phyloP scores from a whole-genome alignment of 257 asterid genomes.

The Petunia axillaris region DNA sequence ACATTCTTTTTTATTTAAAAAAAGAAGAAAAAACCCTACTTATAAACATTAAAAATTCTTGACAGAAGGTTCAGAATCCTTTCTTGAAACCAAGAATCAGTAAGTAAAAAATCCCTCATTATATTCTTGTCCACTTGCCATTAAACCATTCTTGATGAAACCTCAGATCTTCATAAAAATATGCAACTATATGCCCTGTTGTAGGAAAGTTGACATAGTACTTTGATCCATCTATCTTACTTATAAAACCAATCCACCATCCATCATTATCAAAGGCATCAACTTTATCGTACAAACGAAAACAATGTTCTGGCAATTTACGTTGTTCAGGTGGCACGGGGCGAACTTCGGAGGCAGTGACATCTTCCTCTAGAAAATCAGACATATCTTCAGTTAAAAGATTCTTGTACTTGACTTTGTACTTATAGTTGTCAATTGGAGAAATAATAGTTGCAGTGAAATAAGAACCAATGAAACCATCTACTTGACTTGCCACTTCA shows the following conservation, averaged over 20 bases:
- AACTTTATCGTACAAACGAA: background rate
- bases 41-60: no score
- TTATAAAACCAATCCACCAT: constrained; percentile 29
- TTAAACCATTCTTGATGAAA: constrained; percentile 32
- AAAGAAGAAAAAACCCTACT: no score
- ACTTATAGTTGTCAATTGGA: background rate
- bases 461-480: constrained; percentile 28
- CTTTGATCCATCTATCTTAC: background rate
- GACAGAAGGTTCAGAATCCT: no score
- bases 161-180: constrained; percentile 11
- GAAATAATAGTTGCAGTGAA: constrained; percentile 15
- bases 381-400: constrained; percentile 15
- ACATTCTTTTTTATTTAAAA: no score
- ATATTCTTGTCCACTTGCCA: constrained; percentile 18
- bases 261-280: constrained; percentile 32
- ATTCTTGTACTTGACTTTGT: constrained; percentile 26
- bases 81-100: no score
- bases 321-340: background rate
- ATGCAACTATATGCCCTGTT: constrained; percentile 30
- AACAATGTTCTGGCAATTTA: background rate
- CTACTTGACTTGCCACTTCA: constrained; percentile 25
- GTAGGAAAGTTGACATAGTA: constrained; percentile 29
- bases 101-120: no score
- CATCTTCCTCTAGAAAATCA: constrained; percentile 9
- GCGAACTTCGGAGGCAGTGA: constrained; percentile 13